These are phyloP conservation scores for Neonectria ditissima DNA, from an alignment of 2,329 filamentous ascomycete species.

Conservation along the genomic window DNA sequence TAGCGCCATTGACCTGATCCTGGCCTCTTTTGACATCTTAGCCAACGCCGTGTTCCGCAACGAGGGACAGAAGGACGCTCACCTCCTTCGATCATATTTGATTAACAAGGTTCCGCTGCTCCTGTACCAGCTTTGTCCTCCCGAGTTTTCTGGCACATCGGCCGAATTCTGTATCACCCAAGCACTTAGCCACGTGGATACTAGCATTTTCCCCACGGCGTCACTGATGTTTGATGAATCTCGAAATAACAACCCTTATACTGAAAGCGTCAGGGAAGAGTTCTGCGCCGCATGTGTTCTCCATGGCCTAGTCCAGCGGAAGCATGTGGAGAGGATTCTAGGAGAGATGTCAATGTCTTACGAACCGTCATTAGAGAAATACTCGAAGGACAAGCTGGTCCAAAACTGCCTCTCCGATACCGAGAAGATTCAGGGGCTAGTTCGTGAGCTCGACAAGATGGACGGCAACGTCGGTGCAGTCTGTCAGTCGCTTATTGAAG, in stretches of 20 bases:
- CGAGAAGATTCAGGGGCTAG: conserved; percentile 79
- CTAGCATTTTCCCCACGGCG: conserved; percentile 76
- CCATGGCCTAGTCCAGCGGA: conserved; percentile 83
- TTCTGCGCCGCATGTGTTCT: conserved; percentile 93
- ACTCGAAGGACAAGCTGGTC: conserved; percentile 82
- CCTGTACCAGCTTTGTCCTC: conserved; percentile 67
- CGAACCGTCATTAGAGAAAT: conserved; percentile 78
- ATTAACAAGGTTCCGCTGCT: conserved; percentile 74
- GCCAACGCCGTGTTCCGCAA: conserved; percentile 84
- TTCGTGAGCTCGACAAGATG: conserved; percentile 87
- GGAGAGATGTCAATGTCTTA: conserved; percentile 87
- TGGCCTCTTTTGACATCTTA: conserved; percentile 89
- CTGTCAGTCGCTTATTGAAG: conserved; percentile 80
- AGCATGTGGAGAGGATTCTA: conserved; percentile 81
- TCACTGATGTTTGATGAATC: conserved; percentile 70
- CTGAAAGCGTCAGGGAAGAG: conserved; percentile 72
- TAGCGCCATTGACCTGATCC: conserved; percentile 83
- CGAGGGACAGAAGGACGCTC: conserved; percentile 69
- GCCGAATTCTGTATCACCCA: conserved; percentile 76
- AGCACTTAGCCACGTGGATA: conserved; percentile 84
- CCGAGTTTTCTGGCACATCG: conserved; percentile 79
- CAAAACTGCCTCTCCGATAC: conserved; percentile 81
- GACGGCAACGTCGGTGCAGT: conserved; percentile 93
- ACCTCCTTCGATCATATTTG: conserved; percentile 86
- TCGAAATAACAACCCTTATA: conserved; percentile 68